phyloP scores from a whole-genome alignment of 2,329 filamentous ascomycete species.

The Ceratocystis destructans region DNA sequence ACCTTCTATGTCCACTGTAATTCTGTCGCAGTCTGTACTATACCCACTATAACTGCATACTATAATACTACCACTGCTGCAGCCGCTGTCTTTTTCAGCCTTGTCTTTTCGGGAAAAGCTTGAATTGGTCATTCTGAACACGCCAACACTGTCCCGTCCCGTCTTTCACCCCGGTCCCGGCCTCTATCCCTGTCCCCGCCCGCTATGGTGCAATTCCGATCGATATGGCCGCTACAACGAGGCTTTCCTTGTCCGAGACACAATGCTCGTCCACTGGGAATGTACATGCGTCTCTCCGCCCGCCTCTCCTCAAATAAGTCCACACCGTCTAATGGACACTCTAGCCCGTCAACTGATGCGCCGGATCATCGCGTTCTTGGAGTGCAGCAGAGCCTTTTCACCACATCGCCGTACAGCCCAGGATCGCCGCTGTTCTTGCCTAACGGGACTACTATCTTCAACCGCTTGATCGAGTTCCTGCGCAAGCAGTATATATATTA shows the following conservation, averaged over 20 bases:
- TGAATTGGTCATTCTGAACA: neutral
- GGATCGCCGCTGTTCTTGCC: conserved; percentile 77
- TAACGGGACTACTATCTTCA: conserved; percentile 69
- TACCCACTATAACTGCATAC: neutral
- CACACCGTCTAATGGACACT: neutral
- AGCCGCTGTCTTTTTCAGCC: neutral
- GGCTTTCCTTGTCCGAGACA: neutral
- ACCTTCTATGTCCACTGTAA: neutral
- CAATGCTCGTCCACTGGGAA: neutral
- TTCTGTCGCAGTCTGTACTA: neutral
- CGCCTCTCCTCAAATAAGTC: neutral
- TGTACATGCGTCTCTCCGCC: neutral
- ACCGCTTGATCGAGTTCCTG: conserved; percentile 67
- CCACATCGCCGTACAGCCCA: conserved; percentile 64
- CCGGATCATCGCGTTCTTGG: conserved; percentile 49
- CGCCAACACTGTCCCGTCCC: neutral
- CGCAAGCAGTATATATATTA: conserved; percentile 73
- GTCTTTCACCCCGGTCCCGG: neutral
- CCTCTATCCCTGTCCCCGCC: neutral
- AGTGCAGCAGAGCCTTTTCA: conserved; percentile 61
- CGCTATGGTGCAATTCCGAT: conserved; percentile 12
- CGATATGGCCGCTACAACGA: neutral
- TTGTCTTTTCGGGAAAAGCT: neutral
- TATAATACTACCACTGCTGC: no score
- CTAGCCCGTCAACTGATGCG: neutral